A percentile compares a stretch with the other conserved stretches of the same genome.
Conservation (phyloP, 2,329 filamentous ascomycete genomes). For the Fusarium sublunatum region DNA sequence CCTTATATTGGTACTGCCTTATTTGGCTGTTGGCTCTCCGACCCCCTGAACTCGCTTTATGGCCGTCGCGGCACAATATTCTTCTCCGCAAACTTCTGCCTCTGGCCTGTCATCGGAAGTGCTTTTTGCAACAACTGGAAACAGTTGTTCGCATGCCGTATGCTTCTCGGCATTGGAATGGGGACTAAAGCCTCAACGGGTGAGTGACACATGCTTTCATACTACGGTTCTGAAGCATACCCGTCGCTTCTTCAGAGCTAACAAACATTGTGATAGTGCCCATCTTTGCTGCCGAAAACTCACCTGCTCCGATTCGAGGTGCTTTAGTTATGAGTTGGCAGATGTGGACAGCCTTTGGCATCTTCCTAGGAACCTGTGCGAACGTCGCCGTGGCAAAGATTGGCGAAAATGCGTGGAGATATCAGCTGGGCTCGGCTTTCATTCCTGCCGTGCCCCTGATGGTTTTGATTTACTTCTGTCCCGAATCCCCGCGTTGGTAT, state of each 20-base stretch:
- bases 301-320: constrained; percentile 75
- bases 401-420: constrained; percentile 63
- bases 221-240: neutral
- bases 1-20: constrained; percentile 62
- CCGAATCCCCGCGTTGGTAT: constrained; percentile 73
- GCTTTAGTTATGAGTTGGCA: constrained; percentile 87
- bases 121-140: constrained; percentile 78
- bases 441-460: constrained; percentile 68
- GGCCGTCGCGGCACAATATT: constrained; percentile 71
- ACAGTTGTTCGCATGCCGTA: constrained; percentile 75
- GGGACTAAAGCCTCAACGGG: constrained; percentile 76
- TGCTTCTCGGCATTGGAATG: constrained; percentile 82
- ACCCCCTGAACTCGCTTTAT: constrained; percentile 64
- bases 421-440: constrained; percentile 73
- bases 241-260: constrained; percentile 5
- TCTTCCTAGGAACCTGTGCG: constrained; percentile 69
- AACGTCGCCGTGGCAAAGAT: constrained; percentile 62
- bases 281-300: constrained; percentile 80
- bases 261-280: constrained; percentile 65
- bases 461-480: constrained; percentile 72
- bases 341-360: constrained; percentile 73
- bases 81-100: constrained; percentile 77
- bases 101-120: constrained; percentile 76
- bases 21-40: constrained; percentile 73
- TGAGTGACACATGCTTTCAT: constrained; percentile 38